These are phyloP conservation scores for Ogataea pilisensis DNA, from an alignment of 805 yeast species.

Conservation along the genomic window DNA sequence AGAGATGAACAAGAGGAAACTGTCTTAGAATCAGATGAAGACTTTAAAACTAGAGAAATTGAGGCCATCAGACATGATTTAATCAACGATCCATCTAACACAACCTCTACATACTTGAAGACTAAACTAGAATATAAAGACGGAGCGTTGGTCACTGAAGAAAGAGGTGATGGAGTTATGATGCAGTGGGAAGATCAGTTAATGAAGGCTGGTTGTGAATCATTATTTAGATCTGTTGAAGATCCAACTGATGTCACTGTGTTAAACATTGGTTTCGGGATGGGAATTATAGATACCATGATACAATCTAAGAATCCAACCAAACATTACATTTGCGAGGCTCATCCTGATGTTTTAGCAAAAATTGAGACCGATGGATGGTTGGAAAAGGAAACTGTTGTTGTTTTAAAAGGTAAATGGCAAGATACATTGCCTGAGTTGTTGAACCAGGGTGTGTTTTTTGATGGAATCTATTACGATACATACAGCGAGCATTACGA, in stretches of 20 bases:
- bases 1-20: conserved; percentile 12
- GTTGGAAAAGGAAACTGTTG: conserved; percentile 70
- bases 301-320: conserved; percentile 57
- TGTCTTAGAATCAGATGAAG: conserved; percentile 1
- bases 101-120: conserved; percentile 59
- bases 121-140: conserved; percentile 66
- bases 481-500: conserved; percentile 89
- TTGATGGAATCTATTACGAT: conserved; percentile 91
- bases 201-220: conserved; percentile 76
- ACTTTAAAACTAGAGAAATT: conserved; percentile 10
- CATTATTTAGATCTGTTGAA: conserved; percentile 50
- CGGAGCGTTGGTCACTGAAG: conserved; percentile 66
- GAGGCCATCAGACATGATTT: conserved; percentile 21
- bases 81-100: conserved; percentile 53
- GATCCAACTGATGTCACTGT: conserved; percentile 42
- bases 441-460: conserved; percentile 61
- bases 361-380: conserved; percentile 75
- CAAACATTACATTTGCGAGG: conserved; percentile 85
- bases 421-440: conserved; percentile 72
- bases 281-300: conserved; percentile 90
- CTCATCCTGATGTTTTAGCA: conserved; percentile 84
- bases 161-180: conserved; percentile 87
- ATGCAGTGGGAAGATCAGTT: conserved; percentile 91
- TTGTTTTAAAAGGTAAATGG: conserved; percentile 86
- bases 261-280: conserved; percentile 89